Evolutionary conservation across 169 alveolate species (phyloP).

Genomic region (Cryptosporidium meleagridis): DNA sequence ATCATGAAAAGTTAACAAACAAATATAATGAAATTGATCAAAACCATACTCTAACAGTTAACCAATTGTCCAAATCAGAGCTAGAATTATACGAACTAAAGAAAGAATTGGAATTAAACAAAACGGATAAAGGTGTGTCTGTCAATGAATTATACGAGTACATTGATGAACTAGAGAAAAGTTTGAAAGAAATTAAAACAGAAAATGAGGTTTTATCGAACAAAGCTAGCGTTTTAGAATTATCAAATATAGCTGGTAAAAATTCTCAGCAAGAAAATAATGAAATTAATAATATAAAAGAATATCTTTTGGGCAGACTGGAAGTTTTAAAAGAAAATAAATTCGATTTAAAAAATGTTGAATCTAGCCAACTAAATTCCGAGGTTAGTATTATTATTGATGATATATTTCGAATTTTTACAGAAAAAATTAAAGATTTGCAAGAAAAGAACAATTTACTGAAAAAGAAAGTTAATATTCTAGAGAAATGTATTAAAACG

Average conservation of each 20-base stretch:
- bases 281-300: background rate
- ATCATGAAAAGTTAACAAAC: slow-evolving; percentile 14
- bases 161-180: slow-evolving; percentile 48
- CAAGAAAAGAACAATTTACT: slow-evolving; percentile 8
- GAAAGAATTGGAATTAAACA: slow-evolving; percentile 33
- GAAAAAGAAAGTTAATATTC: slow-evolving; percentile 37
- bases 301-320: background rate
- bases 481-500: slow-evolving; percentile 39
- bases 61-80: slow-evolving; percentile 61
- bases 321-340: background rate
- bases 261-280: background rate
- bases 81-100: slow-evolving; percentile 53
- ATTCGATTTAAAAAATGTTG: background rate
- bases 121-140: background rate
- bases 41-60: slow-evolving; percentile 49
- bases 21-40: slow-evolving; percentile 55
- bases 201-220: background rate
- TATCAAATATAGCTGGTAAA: background rate
- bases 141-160: slow-evolving; percentile 58
- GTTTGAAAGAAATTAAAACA: background rate
- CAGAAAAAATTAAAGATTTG: slow-evolving; percentile 12
- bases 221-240: background rate
- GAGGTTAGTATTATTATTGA: background rate
- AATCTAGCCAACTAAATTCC: background rate
- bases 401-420: background rate